Evolutionary conservation across 2,329 filamentous ascomycete genomes (phyloP).

Genomic region (Xylariales sp.): DNA sequence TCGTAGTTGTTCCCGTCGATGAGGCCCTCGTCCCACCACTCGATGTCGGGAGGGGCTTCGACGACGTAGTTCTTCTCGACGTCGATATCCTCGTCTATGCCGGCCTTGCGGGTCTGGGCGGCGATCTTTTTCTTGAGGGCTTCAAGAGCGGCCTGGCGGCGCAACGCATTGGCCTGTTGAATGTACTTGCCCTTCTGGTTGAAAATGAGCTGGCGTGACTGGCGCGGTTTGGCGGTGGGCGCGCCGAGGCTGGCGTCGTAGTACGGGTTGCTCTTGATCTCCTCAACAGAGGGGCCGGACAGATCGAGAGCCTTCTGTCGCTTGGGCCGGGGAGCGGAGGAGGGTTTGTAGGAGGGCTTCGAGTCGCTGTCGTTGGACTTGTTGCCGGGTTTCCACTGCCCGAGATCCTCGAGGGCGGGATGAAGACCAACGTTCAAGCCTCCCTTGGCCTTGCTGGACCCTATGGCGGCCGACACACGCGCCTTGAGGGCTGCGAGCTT

Average conservation of each 20-base stretch:
- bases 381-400: conserved; percentile 52
- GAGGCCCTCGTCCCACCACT: conserved; percentile 98
- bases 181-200: conserved; percentile 98
- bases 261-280: conserved; percentile 75
- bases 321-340: conserved; percentile 43
- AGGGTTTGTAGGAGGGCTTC: conserved; percentile 48
- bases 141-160: conserved; percentile 88
- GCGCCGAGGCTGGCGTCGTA: conserved; percentile 77
- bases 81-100: conserved; percentile 90
- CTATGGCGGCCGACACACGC: conserved; percentile 80
- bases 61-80: conserved; percentile 91
- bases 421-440: conserved; percentile 74
- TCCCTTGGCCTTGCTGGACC: conserved; percentile 57
- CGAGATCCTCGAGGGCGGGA: conserved; percentile 67
- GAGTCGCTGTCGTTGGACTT: conserved; percentile 55
- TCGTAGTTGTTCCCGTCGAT: conserved; percentile 81
- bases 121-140: conserved; percentile 95
- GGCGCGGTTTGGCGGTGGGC: conserved; percentile 71
- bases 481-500: conserved; percentile 82
- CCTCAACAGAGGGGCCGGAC: conserved; percentile 47
- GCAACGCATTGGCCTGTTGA: conserved; percentile 88
- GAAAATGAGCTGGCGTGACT: conserved; percentile 84
- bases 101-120: conserved; percentile 86
- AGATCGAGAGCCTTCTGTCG: conserved; percentile 52
- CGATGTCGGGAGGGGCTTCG: conserved; percentile 84